Percentiles rank a stretch among this genome's conserved stretches.
Evolutionary conservation across 129 eudicot genomes (phyloP).

Genomic region (Apium graveolens): DNA sequence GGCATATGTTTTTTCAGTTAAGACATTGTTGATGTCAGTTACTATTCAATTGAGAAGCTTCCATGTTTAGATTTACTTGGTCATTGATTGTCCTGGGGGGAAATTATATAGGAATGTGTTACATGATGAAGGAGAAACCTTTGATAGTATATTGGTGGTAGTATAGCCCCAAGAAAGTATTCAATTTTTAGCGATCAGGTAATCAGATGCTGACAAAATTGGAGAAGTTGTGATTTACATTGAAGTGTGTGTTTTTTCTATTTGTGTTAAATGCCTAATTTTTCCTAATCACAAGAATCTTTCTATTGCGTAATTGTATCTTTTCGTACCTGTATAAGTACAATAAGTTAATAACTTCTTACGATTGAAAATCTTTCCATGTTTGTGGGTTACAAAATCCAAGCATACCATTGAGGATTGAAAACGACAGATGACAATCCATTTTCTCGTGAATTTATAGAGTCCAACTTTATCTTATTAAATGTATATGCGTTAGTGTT

Average conservation of each 20-base stretch:
- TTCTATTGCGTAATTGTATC: neutral
- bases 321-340: neutral
- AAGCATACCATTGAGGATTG: neutral
- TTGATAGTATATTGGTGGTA: neutral
- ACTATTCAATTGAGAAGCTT: neutral
- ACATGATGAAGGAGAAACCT: neutral
- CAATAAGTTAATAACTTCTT: too few relatives aligned
- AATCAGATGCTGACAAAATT: neutral
- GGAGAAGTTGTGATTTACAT: too few relatives aligned
- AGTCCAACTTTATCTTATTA: neutral
- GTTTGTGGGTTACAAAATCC: neutral
- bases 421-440: neutral
- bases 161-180: neutral
- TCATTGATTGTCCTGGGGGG: neutral
- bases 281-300: neutral
- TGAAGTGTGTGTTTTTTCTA: neutral
- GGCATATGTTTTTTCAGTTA: neutral
- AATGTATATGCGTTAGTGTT: neutral
- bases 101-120: neutral
- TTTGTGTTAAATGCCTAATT: neutral
- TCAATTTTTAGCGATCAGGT: neutral
- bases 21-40: neutral
- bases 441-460: neutral
- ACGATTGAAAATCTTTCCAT: too few relatives aligned
- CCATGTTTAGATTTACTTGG: neutral